Base-by-base conservation (phyloP, 805 yeast genomes). In the Limtongozyma cylindracea region DNA sequence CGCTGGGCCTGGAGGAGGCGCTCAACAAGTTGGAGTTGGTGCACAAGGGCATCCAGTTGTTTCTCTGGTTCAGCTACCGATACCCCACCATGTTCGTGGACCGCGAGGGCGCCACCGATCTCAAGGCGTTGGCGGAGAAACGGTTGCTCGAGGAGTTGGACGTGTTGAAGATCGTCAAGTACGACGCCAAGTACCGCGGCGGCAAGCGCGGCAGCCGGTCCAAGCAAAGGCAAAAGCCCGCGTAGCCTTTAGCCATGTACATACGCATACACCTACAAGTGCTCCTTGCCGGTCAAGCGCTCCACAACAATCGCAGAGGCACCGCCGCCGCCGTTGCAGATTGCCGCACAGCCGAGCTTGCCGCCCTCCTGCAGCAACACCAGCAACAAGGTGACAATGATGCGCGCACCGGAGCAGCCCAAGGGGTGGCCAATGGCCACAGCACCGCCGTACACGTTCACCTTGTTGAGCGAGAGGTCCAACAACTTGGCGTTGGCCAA, bases 261-360 rank as follows among this genome's bases (percentile, higher is more conserved):
- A 9, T 7, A 15, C 7, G 7, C 18, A 10, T 20, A 13, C 14
- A 19, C 22, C 26, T 39, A 50, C 36, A 51, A 47, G 35, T 49
- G 49, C 23, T 40, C 34, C 23, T 44, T 49, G 20, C 23, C 26
- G 21, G 31, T 50, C 20, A 65, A 38, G 37, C 56, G 65, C 55
- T 82, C 93, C 37, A 88, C 62, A 29, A 88, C 77, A 37, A 88
- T 56, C 13, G 96, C 70, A 25, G 92, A 72, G 22, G 95, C 96
- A 44, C 98, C 99, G 45, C 99, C 99, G 39, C 99, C 99, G 56
- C 99, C 98, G 48, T 88, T 88, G 61, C 98, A 88, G 42, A 88
- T 71, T 45, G 78, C 94, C 37, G 94, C 95, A 33, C 67, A 78
- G 45, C 99, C 99, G 34, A 68, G 47, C 53, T 71, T 77, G 29